These are phyloP conservation scores for Penicillium waksmanii DNA, from an alignment of 495 filamentous ascomycete species.

Conservation along the genomic window DNA sequence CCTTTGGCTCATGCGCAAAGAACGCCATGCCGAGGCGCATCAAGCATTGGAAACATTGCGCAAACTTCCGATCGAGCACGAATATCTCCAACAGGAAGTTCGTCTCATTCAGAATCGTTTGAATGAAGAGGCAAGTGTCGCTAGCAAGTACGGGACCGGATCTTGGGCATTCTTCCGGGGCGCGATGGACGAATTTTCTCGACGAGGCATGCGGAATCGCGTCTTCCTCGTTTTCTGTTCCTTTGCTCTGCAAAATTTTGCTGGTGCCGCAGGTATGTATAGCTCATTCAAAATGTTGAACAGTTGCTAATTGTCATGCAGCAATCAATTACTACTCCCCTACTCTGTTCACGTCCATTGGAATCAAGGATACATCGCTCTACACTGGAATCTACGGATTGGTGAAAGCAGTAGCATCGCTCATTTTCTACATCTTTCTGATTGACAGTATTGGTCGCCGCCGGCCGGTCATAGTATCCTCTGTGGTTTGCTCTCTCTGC, in stretches of 20 bases:
- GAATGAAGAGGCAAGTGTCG: slow-evolving; percentile 18
- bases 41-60: slow-evolving; percentile 57
- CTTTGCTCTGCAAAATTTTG: slow-evolving; percentile 57
- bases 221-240: slow-evolving; percentile 43
- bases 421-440: slow-evolving; percentile 60
- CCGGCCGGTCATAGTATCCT: slow-evolving; percentile 65
- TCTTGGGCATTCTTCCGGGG: slow-evolving; percentile 10
- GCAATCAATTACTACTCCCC: slow-evolving; percentile 57
- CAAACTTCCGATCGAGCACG: slow-evolving; percentile 52
- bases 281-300: not conserved
- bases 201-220: slow-evolving; percentile 41
- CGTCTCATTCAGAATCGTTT: slow-evolving; percentile 31
- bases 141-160: slow-evolving; percentile 1
- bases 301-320: slow-evolving; percentile 38
- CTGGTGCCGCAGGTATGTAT: slow-evolving; percentile 60
- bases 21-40: slow-evolving; percentile 47
- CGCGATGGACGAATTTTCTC: slow-evolving; percentile 31
- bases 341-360: slow-evolving; percentile 55
- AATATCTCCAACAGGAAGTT: slow-evolving; percentile 56
- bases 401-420: slow-evolving; percentile 52
- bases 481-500: slow-evolving; percentile 60
- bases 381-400: slow-evolving; percentile 46
- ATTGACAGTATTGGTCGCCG: slow-evolving; percentile 65
- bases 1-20: slow-evolving; percentile 59
- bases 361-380: slow-evolving; percentile 37